These are phyloP conservation scores for Lipomyces yamanashiensis DNA, from an alignment of 805 yeast species.

Conservation along the genomic window DNA sequence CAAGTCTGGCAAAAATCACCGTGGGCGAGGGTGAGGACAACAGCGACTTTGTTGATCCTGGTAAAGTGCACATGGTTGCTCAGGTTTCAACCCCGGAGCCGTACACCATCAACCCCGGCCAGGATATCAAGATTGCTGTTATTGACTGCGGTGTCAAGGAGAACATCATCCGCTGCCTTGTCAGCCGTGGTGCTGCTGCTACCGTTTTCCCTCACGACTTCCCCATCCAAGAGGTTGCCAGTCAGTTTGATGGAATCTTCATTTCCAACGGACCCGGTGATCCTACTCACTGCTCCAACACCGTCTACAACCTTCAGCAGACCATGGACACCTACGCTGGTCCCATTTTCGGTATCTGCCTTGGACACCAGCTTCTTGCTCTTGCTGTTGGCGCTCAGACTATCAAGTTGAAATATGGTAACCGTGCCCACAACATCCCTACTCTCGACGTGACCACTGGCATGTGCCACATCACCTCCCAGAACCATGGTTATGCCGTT, in stretches of 20 bases:
- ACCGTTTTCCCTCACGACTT: slow-evolving; percentile 97
- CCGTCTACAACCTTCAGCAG: slow-evolving; percentile 73
- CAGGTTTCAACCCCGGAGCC: slow-evolving; percentile 95
- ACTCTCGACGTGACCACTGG: slow-evolving; percentile 89
- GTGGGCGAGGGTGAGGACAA: slow-evolving; percentile 62
- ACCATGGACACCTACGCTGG: slow-evolving; percentile 70
- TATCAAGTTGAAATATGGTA: slow-evolving; percentile 91
- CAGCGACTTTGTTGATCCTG: slow-evolving; percentile 85
- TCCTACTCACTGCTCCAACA: slow-evolving; percentile 85
- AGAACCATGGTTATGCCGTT: slow-evolving; percentile 98
- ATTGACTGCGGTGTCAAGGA: slow-evolving; percentile 99
- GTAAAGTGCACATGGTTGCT: slow-evolving; percentile 84
- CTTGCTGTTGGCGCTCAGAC: slow-evolving; percentile 96
- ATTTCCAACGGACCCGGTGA: slow-evolving; percentile 98
- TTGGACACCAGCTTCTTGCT: slow-evolving; percentile 96
- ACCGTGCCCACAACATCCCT: slow-evolving; percentile 99
- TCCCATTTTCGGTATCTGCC: slow-evolving; percentile 96
- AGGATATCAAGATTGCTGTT: slow-evolving; percentile 81
- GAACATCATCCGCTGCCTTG: slow-evolving; percentile 91
- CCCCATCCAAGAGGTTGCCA: slow-evolving; percentile 88
- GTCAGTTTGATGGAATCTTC: slow-evolving; percentile 92
- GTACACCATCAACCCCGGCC: slow-evolving; percentile 67
- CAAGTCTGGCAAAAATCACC: slow-evolving; percentile 86
- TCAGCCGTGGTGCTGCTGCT: slow-evolving; percentile 91
- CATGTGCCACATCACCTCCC: slow-evolving; percentile 97